These are phyloP conservation scores for Sambucus nigra DNA, from an alignment of 129 eudicot genomes.

Conservation along the genomic window DNA sequence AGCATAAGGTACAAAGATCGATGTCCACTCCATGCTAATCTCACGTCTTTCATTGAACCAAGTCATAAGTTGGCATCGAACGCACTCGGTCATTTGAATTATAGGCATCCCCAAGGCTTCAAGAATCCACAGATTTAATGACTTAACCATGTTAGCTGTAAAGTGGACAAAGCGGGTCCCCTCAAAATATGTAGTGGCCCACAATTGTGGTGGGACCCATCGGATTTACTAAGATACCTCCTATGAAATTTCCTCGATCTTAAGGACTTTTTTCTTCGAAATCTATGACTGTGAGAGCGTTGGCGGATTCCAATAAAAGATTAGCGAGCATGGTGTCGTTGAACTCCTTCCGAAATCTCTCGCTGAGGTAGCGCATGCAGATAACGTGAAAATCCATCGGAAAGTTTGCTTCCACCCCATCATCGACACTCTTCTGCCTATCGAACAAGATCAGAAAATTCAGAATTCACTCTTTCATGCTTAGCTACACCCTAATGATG, in stretches of 20 bases:
- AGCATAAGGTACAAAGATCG: conserved; percentile 75
- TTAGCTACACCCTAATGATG: too few species aligned
- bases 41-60: conserved; percentile 91
- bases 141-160: conserved; percentile 75
- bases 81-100: conserved; percentile 84
- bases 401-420: conserved; percentile 74
- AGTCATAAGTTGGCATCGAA: conserved; percentile 72
- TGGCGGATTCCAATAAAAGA: conserved; percentile 75
- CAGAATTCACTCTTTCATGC: too few species aligned
- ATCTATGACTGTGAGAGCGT: conserved; percentile 58
- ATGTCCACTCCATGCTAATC: conserved; percentile 75
- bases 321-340: conserved; percentile 58
- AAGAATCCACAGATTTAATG: conserved; percentile 53
- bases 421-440: conserved; percentile 62
- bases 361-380: conserved; percentile 73
- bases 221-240: conserved; percentile 79
- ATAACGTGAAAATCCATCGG: conserved; percentile 85
- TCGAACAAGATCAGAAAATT: conserved; percentile 71
- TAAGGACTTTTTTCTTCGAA: conserved; percentile 53
- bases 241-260: conserved; percentile 65
- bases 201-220: conserved; percentile 54
- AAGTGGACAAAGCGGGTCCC: conserved; percentile 73
- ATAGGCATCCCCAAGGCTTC: conserved; percentile 91
- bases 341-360: conserved; percentile 72
- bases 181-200: conserved; percentile 91